Percentiles rank a stretch among this genome's conserved stretches.
phyloP scores from a whole-genome alignment of 495 filamentous ascomycete species.

The Gamarada debralockiae region DNA sequence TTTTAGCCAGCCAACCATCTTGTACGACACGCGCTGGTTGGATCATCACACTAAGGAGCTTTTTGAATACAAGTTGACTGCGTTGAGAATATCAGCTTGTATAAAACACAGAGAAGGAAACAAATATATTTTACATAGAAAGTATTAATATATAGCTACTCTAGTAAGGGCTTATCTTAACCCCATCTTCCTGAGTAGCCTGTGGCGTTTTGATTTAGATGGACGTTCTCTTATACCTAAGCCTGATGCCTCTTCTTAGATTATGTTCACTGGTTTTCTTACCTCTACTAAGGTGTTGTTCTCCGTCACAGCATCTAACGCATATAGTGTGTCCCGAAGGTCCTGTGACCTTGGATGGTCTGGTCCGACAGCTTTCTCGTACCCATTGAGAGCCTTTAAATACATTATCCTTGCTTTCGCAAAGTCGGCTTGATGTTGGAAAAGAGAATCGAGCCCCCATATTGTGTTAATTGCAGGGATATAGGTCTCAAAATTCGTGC shows the following conservation, averaged over 20 bases:
- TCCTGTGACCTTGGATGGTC: slow-evolving; percentile 4
- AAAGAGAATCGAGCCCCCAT: not conserved
- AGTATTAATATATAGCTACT: too few relatives aligned
- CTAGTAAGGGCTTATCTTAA: not conserved
- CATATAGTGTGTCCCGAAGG: slow-evolving; percentile 1
- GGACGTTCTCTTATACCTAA: not conserved
- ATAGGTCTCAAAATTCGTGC: not conserved
- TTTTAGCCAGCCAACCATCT: too few relatives aligned
- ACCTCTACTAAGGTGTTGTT: too few relatives aligned
- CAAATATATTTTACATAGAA: too few relatives aligned
- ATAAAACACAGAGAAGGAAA: too few relatives aligned
- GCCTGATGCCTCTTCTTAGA: slow-evolving; percentile 1
- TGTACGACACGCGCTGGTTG: too few relatives aligned
- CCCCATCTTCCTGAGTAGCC: not conserved
- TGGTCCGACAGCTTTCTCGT: slow-evolving; percentile 7
- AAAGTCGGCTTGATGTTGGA: slow-evolving; percentile 8
- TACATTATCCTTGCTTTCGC: slow-evolving; percentile 2
- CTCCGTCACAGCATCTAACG: slow-evolving; percentile 4
- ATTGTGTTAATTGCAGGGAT: not conserved
- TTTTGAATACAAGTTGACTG: too few relatives aligned
- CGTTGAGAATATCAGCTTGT: too few relatives aligned
- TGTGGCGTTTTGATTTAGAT: not conserved
- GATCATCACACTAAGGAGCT: too few relatives aligned
- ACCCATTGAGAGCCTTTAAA: slow-evolving; percentile 6
- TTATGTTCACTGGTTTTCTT: slow-evolving; percentile 1